Conservation (phyloP, 257 asterid species). For the Lavandula angustifolia region DNA sequence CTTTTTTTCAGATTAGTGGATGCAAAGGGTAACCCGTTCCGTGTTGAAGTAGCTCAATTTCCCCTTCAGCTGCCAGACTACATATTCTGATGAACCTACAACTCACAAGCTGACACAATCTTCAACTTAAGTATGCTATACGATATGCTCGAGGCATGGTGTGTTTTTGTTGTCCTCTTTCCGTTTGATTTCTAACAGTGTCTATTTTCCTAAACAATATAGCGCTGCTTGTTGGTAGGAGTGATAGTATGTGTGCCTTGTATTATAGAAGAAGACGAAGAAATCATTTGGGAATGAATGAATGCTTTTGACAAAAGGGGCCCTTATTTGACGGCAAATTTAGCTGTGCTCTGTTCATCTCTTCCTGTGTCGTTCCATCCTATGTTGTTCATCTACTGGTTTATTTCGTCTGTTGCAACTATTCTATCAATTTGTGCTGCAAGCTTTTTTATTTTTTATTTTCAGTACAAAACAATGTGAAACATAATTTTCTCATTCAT, state of each 20-base stretch:
- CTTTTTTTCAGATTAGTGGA: slow-evolving; percentile 58
- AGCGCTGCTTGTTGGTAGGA: background rate
- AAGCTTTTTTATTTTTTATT: too few species aligned
- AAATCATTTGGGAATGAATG: too few species aligned
- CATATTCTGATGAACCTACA: slow-evolving; percentile 50
- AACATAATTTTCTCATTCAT: too few species aligned
- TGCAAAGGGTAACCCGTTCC: slow-evolving; percentile 59
- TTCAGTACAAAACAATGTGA: too few species aligned
- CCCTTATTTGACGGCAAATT: too few species aligned
- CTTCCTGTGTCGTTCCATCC: too few species aligned
- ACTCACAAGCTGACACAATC: background rate
- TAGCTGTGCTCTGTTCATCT: too few species aligned
- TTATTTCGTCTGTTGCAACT: too few species aligned
- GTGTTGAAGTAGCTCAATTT: slow-evolving; percentile 65
- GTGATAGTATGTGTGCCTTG: background rate
- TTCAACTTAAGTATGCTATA: background rate
- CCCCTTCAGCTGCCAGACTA: slow-evolving; percentile 73
- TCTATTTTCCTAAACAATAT: background rate
- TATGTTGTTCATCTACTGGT: too few species aligned
- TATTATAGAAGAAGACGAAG: too few species aligned
- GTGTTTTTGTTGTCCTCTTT: background rate
- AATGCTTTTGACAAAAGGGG: too few species aligned
- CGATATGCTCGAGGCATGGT: slow-evolving; percentile 21
- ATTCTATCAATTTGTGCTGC: too few species aligned
- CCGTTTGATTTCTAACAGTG: background rate